phyloP scores from a whole-genome alignment of 2,329 filamentous ascomycete species.

The Cercospora sp. region DNA sequence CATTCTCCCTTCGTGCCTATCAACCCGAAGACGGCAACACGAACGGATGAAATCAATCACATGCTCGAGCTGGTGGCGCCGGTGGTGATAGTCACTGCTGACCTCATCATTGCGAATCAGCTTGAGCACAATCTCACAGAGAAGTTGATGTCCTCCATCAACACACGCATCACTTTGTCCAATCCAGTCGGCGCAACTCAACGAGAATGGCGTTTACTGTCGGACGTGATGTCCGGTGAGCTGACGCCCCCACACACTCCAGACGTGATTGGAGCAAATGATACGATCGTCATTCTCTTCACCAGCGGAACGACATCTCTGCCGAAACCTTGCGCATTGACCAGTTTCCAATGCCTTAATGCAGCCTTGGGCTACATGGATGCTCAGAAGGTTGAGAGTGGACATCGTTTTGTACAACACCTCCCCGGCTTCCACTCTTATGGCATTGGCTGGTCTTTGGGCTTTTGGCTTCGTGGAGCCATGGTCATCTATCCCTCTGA shows the following conservation, averaged over 20 bases:
- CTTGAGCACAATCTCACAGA: constrained; percentile 33
- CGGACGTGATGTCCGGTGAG: constrained; percentile 36
- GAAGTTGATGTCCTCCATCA: constrained; percentile 30
- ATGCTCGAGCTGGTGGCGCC: constrained; percentile 37
- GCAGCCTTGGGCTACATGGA: constrained; percentile 37
- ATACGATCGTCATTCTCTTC: constrained; percentile 48
- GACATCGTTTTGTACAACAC: constrained; percentile 35
- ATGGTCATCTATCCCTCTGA: constrained; percentile 36
- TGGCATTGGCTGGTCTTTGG: constrained; percentile 36
- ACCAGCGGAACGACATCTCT: constrained; percentile 54
- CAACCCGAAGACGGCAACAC: constrained; percentile 35
- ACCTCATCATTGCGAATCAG: constrained; percentile 32
- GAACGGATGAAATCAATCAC: constrained; percentile 36
- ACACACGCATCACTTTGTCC: constrained; percentile 30
- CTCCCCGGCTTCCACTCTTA: constrained; percentile 38
- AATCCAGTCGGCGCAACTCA: constrained; percentile 23
- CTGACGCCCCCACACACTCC: constrained; percentile 37
- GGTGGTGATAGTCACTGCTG: constrained; percentile 32
- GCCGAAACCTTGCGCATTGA: constrained; percentile 51
- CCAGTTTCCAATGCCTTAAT: constrained; percentile 41
- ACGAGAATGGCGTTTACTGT: constrained; percentile 32
- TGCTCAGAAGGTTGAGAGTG: constrained; percentile 33
- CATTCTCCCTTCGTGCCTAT: constrained; percentile 38
- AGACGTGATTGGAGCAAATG: constrained; percentile 31
- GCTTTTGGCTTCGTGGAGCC: constrained; percentile 34